Percentiles rank a stretch among this genome's conserved stretches.
These are phyloP conservation scores for Prunus fruticosa DNA, from an alignment of 306 rosid species.

Conservation along the genomic window DNA sequence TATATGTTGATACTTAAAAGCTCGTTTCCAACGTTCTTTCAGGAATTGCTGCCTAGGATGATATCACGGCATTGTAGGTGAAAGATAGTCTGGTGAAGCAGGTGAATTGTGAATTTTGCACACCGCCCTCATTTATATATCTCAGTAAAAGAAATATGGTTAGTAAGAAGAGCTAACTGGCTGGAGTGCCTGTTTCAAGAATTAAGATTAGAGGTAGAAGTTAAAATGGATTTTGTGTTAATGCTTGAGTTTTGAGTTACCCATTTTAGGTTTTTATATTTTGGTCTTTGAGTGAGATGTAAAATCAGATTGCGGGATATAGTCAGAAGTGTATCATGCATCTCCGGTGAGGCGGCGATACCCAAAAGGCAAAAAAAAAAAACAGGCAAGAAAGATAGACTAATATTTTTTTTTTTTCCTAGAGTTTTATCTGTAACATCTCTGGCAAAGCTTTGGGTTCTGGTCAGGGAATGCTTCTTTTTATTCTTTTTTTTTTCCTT, in stretches of 20 bases:
- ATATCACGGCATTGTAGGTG: conserved; percentile 61
- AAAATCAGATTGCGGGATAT: conserved; percentile 99
- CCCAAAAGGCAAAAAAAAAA: conserved; percentile 21
- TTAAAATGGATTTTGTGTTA: conserved; percentile 72
- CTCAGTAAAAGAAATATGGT: conserved; percentile 56
- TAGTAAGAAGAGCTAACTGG: conserved; percentile 79
- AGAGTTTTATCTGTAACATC: conserved; percentile 63
- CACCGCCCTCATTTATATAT: conserved; percentile 59
- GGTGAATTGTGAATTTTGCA: conserved; percentile 78
- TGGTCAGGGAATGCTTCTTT: conserved; percentile 56
- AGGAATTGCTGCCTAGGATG: conserved; percentile 84
- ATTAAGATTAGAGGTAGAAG: conserved; percentile 74
- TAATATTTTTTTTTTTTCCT: conserved; percentile 26
- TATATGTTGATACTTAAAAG: conserved; percentile 18
- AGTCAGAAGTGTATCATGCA: conserved; percentile 87
- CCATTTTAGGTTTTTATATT: conserved; percentile 47
- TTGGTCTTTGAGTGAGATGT: conserved; percentile 94
- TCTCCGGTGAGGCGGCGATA: conserved; percentile 76
- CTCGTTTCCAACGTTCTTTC: conserved; percentile 32
- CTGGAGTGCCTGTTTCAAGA: conserved; percentile 73
- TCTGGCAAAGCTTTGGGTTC: conserved; percentile 55
- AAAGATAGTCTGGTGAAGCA: conserved; percentile 64
- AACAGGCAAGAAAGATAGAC: conserved; percentile 28
- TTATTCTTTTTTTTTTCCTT: conserved; percentile 15
- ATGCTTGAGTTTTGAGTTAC: conserved; percentile 79